A percentile compares a stretch with the other conserved stretches of the same genome.
phyloP scores from a whole-genome alignment of 805 yeast genomes.

The Metschnikowia arizonensis region DNA sequence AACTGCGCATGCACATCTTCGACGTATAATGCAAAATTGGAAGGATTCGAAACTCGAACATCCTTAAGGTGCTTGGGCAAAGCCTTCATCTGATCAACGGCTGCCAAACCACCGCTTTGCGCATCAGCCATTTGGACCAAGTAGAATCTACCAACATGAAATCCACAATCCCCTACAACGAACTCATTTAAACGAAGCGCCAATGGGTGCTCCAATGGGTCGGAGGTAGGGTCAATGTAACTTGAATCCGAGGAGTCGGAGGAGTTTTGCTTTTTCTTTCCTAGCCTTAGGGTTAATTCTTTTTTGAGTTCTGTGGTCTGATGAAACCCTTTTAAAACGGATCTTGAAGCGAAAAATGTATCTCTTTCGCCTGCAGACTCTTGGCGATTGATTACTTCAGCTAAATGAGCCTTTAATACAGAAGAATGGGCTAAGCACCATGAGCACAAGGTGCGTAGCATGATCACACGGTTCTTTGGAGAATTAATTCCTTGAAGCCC shows the following conservation, averaged over 20 bases:
- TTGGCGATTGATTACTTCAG: constrained; percentile 24
- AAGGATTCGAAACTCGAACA: constrained; percentile 17
- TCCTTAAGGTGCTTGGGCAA: constrained; percentile 15
- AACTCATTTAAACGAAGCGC: constrained; percentile 32
- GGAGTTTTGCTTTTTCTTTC: constrained; percentile 24
- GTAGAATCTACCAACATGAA: constrained; percentile 37
- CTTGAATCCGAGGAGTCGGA: constrained; percentile 1
- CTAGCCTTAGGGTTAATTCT: constrained; percentile 28
- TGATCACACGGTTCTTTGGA: constrained; percentile 32
- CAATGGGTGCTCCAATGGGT: constrained; percentile 33
- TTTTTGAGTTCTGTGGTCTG: constrained; percentile 28
- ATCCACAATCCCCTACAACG: constrained; percentile 39
- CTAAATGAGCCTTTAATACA: constrained; percentile 24
- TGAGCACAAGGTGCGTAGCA: constrained; percentile 33
- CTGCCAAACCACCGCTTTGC: constrained; percentile 33
- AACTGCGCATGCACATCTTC: constrained; percentile 37
- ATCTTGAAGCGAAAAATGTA: constrained; percentile 33
- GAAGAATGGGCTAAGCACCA: constrained; percentile 37
- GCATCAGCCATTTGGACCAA: constrained; percentile 35
- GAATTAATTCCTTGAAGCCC: constrained; percentile 33
- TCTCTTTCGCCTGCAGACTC: constrained; percentile 39
- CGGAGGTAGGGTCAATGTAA: constrained; percentile 38
- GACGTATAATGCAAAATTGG: constrained; percentile 38
- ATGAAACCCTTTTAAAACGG: constrained; percentile 34
- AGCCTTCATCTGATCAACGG: constrained; percentile 31